Evolutionary conservation across 192 early-diverging fungal genomes (phyloP).

Genomic region (Allomyces macrogynus): DNA sequence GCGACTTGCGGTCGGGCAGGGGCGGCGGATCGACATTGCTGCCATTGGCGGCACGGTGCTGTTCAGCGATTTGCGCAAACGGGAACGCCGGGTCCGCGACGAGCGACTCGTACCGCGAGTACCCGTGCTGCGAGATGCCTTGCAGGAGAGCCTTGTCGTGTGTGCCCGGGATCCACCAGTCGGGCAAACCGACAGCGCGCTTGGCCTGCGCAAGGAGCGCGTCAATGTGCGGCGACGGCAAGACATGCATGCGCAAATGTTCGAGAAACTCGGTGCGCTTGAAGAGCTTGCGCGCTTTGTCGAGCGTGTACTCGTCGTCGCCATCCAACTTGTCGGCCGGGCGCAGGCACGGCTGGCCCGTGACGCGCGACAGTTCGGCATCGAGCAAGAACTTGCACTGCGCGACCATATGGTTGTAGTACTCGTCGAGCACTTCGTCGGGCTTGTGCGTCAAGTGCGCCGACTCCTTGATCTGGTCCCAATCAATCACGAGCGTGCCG

Average conservation of each 20-base stretch:
- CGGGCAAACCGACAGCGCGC: slow-evolving; percentile 29
- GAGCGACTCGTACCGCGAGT: slow-evolving; percentile 43
- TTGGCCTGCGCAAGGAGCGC: slow-evolving; percentile 18
- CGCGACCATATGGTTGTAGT: slow-evolving; percentile 34
- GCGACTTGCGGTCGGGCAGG: not conserved
- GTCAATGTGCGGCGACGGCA: slow-evolving; percentile 14
- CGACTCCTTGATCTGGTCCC: slow-evolving; percentile 50
- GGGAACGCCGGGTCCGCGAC: slow-evolving; percentile 32
- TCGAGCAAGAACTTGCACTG: slow-evolving; percentile 37
- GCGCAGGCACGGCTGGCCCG: slow-evolving; percentile 1
- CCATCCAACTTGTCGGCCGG: not conserved
- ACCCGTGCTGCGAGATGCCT: slow-evolving; percentile 49
- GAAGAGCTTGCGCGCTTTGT: slow-evolving; percentile 1
- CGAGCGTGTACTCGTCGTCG: slow-evolving; percentile 1
- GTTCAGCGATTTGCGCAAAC: slow-evolving; percentile 19
- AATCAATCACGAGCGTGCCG: slow-evolving; percentile 16
- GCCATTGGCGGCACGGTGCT: not conserved
- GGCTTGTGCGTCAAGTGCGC: slow-evolving; percentile 40
- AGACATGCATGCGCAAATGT: not conserved
- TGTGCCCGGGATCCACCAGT: slow-evolving; percentile 48
- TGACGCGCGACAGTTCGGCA: not conserved
- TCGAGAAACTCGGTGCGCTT: slow-evolving; percentile 1
- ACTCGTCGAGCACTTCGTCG: slow-evolving; percentile 41
- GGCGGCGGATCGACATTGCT: not conserved
- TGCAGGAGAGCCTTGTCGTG: slow-evolving; percentile 45